Conservation (phyloP, 176 grass and related monocot species). For the Eleusine indica region DNA sequence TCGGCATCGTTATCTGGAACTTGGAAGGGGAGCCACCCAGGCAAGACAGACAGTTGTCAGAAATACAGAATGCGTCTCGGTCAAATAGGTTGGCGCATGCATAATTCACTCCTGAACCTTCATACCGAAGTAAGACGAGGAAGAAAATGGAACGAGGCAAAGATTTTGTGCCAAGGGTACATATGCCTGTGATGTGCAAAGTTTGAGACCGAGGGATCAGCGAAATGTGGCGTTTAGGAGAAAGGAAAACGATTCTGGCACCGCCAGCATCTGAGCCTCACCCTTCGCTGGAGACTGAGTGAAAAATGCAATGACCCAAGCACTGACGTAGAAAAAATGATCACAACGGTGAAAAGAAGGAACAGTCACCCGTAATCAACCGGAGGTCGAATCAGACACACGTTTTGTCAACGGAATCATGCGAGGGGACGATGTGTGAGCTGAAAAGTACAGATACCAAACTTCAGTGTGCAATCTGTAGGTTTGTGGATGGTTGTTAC, state of each 20-base stretch:
- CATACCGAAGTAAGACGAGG: no score
- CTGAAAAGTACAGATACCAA: conserved; percentile 37
- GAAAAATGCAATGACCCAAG: not conserved
- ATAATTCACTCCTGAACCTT: not conserved
- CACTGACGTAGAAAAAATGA: not conserved
- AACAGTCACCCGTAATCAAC: not conserved
- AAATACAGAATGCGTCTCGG: not conserved
- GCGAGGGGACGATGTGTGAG: not conserved
- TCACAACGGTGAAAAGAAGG: not conserved
- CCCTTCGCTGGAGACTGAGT: not conserved
- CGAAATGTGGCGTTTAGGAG: no score
- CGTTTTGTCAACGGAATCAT: not conserved
- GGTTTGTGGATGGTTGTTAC: not conserved
- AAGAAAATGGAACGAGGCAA: not conserved
- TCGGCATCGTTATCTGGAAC: not conserved
- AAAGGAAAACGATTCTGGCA: not conserved
- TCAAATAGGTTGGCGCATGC: not conserved
- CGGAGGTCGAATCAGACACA: not conserved
- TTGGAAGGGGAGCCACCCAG: not conserved
- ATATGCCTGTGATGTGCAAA: no score
- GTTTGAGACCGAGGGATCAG: no score
- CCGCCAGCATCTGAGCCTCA: not conserved
- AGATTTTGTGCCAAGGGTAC: not conserved
- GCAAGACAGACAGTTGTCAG: not conserved
- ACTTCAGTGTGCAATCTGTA: not conserved